Conservation (phyloP, 2,329 filamentous ascomycete genomes). For the Diaporthe sp. region DNA sequence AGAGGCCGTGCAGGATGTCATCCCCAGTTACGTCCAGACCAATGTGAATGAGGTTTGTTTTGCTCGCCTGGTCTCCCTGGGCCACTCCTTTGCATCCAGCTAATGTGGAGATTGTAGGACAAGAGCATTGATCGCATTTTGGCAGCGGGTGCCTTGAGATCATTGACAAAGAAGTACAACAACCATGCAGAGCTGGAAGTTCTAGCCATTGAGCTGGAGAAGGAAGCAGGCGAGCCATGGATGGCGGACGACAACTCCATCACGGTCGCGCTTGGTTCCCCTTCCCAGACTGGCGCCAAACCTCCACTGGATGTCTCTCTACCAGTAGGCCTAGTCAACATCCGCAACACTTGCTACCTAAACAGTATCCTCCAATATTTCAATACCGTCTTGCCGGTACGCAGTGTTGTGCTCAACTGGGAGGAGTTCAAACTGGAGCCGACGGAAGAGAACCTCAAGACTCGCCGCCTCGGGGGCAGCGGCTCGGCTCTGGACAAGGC, state of each 20-base stretch:
- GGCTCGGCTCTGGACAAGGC: constrained; percentile 59
- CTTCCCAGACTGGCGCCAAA: constrained; percentile 28
- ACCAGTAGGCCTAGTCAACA: constrained; percentile 91
- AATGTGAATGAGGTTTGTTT: constrained; percentile 33
- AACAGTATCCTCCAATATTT: constrained; percentile 98
- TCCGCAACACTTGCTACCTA: constrained; percentile 97
- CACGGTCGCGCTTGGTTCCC: background rate
- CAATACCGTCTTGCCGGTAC: constrained; percentile 86
- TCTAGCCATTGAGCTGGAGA: constrained; percentile 28
- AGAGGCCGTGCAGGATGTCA: constrained; percentile 26
- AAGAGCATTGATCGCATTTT: constrained; percentile 36
- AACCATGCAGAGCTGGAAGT: constrained; percentile 22
- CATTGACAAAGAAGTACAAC: constrained; percentile 27
- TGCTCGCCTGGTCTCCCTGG: background rate
- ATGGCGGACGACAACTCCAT: constrained; percentile 13
- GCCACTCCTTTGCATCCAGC: background rate
- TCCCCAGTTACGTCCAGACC: constrained; percentile 30
- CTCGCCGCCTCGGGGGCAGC: constrained; percentile 81
- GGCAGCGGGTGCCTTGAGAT: constrained; percentile 34
- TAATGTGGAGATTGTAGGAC: constrained; percentile 10
- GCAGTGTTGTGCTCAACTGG: constrained; percentile 84
- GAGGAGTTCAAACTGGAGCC: constrained; percentile 79
- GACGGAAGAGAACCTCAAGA: constrained; percentile 71
- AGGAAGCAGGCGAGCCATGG: constrained; percentile 33
- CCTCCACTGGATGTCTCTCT: constrained; percentile 61